These are phyloP conservation scores for Neonectria coccinea DNA, from an alignment of 2,329 filamentous ascomycete species.

Conservation along the genomic window DNA sequence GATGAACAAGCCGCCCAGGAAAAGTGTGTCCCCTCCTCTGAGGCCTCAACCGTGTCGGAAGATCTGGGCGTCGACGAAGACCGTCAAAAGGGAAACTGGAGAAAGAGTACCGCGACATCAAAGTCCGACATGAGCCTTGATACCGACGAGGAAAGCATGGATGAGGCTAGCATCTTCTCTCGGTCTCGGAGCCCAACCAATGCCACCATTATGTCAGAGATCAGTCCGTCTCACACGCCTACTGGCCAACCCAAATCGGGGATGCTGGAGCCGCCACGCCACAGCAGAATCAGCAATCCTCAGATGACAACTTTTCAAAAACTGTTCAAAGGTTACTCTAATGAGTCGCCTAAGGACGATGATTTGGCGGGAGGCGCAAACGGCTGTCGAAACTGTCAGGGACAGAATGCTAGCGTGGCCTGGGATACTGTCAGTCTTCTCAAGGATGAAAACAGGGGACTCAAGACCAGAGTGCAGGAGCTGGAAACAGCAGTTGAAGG, in stretches of 20 bases:
- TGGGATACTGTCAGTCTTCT: constrained; percentile 74
- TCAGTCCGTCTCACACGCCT: constrained; percentile 38
- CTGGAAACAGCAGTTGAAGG: constrained; percentile 71
- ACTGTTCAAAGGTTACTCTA: constrained; percentile 57
- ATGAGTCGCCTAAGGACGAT: constrained; percentile 47
- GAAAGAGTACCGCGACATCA: constrained; percentile 58
- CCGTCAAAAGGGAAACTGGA: constrained; percentile 55
- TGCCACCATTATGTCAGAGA: constrained; percentile 53
- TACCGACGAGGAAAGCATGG: constrained; percentile 64
- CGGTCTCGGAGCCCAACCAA: constrained; percentile 68
- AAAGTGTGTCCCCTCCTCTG: constrained; percentile 47
- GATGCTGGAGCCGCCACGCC: constrained; percentile 42
- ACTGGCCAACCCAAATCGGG: constrained; percentile 39
- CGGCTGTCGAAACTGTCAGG: constrained; percentile 67
- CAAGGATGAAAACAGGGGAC: constrained; percentile 70
- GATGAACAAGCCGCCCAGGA: constrained; percentile 53
- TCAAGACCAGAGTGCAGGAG: constrained; percentile 70
- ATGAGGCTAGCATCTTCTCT: constrained; percentile 70
- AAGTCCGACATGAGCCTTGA: constrained; percentile 59
- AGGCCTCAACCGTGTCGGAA: constrained; percentile 61
- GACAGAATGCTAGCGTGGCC: constrained; percentile 68
- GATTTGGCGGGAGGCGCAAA: constrained; percentile 31
- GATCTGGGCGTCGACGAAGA: constrained; percentile 68
- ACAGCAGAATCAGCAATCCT: constrained; percentile 49
- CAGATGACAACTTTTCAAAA: constrained; percentile 55